Conservation (phyloP, 257 asterid species). For the Solanum piurae region DNA sequence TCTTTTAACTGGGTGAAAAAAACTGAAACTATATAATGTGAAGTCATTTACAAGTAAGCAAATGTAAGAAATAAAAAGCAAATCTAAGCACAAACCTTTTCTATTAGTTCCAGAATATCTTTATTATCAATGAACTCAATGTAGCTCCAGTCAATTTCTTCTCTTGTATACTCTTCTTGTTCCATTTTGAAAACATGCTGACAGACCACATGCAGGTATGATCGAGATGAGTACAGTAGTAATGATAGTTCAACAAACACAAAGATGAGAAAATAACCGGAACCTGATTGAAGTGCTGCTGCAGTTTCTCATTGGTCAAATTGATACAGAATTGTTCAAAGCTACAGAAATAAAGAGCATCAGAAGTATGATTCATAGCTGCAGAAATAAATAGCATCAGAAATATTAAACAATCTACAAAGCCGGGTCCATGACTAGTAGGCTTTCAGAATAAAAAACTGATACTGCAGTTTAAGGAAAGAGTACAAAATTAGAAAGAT, state of each 20-base stretch:
- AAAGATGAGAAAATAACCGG: constrained; percentile 38
- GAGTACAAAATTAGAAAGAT: not conserved
- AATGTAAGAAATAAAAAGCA: not conserved
- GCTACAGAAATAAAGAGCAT: constrained; percentile 33
- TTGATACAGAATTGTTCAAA: constrained; percentile 96
- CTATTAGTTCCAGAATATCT: constrained; percentile 89
- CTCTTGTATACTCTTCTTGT: constrained; percentile 99
- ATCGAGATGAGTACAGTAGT: constrained; percentile 1
- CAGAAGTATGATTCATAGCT: not conserved
- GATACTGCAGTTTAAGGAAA: not conserved
- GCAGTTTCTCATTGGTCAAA: constrained; percentile 99
- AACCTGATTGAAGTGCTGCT: constrained; percentile 98
- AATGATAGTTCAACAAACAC: constrained; percentile 1
- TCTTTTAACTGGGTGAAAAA: not conserved
- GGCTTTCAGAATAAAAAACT: not conserved
- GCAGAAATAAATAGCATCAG: not conserved
- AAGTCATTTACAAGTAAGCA: not conserved
- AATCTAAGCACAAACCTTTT: constrained; percentile 45
- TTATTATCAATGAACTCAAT: constrained; percentile 96
- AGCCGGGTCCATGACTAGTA: not conserved
- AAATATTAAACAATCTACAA: not conserved
- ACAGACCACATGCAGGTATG: constrained; percentile 12
- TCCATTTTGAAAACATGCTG: constrained; percentile 99
- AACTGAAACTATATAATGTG: not conserved
- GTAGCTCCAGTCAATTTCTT: constrained; percentile 97